A percentile compares a stretch with the other conserved stretches of the same genome.
These are phyloP conservation scores for Naematelia encephala DNA, from an alignment of 768 basidiomycete species.

Conservation along the genomic window DNA sequence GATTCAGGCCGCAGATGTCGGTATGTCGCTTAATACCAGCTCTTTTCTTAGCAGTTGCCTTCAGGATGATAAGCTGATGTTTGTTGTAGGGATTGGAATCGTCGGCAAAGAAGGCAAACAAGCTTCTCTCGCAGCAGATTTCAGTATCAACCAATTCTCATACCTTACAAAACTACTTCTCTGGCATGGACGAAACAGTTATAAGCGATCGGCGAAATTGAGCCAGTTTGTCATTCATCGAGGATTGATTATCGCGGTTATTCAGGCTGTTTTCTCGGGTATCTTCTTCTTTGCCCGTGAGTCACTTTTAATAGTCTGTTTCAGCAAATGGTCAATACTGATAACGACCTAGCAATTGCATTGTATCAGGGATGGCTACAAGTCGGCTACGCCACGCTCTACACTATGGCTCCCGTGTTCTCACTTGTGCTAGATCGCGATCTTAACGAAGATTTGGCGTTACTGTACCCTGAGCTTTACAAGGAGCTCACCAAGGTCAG, in stretches of 20 bases:
- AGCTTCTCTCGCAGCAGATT: constrained; percentile 97
- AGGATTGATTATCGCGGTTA: constrained; percentile 92
- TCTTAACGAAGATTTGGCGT: constrained; percentile 89
- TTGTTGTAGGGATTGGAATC: constrained; percentile 76
- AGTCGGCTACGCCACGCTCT: constrained; percentile 92
- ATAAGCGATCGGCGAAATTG: constrained; percentile 94
- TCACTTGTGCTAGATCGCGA: constrained; percentile 93
- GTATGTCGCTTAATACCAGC: too few relatives aligned
- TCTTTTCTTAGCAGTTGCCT: background rate
- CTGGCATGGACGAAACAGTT: constrained; percentile 98
- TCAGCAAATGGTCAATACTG: background rate
- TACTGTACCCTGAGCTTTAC: constrained; percentile 95
- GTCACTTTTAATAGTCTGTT: constrained; percentile 8
- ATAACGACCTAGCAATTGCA: constrained; percentile 71
- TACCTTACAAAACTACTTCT: constrained; percentile 90
- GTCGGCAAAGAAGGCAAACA: constrained; percentile 99
- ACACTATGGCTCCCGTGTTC: constrained; percentile 98
- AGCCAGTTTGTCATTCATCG: constrained; percentile 99
- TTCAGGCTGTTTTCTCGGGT: constrained; percentile 93
- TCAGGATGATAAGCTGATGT: background rate
- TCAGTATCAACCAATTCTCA: constrained; percentile 96
- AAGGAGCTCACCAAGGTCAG: constrained; percentile 91
- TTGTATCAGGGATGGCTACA: constrained; percentile 97
- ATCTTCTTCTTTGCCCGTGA: constrained; percentile 53
- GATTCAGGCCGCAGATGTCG: constrained; percentile 99